Evolutionary conservation across 768 basidiomycete genomes (phyloP).

Genomic region (Calocera viscosa): DNA sequence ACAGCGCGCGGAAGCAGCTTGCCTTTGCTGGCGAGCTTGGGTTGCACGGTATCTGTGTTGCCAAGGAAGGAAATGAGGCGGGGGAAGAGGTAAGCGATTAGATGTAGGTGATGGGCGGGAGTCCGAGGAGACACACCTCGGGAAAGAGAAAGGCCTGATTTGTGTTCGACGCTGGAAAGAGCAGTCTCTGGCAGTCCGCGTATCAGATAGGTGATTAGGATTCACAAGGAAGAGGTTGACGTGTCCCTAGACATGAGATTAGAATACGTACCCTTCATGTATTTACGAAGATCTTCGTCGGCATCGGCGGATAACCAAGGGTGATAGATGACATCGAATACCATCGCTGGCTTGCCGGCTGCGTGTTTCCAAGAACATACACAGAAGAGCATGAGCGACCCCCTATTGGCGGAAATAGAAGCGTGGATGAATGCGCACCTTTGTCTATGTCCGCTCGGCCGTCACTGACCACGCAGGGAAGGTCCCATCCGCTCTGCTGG

Average conservation of each 20-base stretch:
- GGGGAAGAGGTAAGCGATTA: neutral
- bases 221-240: constrained; percentile 3
- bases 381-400: neutral
- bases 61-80: constrained; percentile 3
- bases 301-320: constrained; percentile 45
- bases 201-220: constrained; percentile 3
- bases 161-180: constrained; percentile 15
- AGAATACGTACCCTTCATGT: constrained; percentile 47
- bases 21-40: constrained; percentile 5
- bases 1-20: neutral
- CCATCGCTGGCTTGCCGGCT: constrained; percentile 59
- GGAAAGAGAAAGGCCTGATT: constrained; percentile 15
- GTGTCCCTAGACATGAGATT: neutral
- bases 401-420: neutral
- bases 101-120: neutral
- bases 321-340: constrained; percentile 64
- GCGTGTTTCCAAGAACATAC: neutral
- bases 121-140: constrained; percentile 15
- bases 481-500: constrained; percentile 38
- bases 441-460: constrained; percentile 53
- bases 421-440: constrained; percentile 32
- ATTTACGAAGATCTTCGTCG: constrained; percentile 54
- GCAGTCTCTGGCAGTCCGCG: constrained; percentile 15
- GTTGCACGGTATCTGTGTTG: neutral
- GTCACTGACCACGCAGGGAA: constrained; percentile 62